Base-by-base conservation (phyloP, 202 grass and related monocot genomes). In the Setaria italica region DNA sequence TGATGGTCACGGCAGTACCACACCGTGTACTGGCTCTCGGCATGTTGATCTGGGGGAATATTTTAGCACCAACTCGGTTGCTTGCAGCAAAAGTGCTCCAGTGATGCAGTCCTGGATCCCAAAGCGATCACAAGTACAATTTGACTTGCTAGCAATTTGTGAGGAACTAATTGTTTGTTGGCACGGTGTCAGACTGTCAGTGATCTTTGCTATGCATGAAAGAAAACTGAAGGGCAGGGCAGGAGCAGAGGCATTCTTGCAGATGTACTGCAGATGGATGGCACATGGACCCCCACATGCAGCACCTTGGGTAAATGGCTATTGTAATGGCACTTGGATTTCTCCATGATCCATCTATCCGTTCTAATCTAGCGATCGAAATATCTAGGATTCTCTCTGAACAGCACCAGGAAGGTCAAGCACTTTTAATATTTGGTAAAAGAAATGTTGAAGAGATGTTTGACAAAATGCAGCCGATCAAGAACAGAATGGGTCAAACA, bases 231-330 rank as follows among this genome's bases (percentile, higher is more conserved):
- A 85, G 51, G 62, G n/a, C 39, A 6, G 41, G 60, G n/a, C 77
- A 89, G 65, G 62, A 50, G 9, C 84, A 86, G 32, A 69, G 50
- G 15, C 34, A 78, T 70, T 13, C 7, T 75, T 79, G 84, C 21
- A 47, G 35, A 35, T 53, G 12, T 51, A 46, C 82, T 19, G 7
- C 15, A 14, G 21, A 66, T 56, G 72, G 46, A 47, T 45, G 62
- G 62, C 53, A 69, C 84, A 87, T 87, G 85, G 84, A 70, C n/a
- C n/a, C 51, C 75, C 80, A 90, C 81, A 81, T 87, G 85, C 70
- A 20, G 70, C 29, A 48, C 63, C 85, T 69, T 66, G 76, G 63
- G 70, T 55, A 1, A 69, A 48, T 47, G 37, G 76, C 19, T 84
- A 76, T 46, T 79, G 76, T 84, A 66, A 11, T 13, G 4, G 41